Evolutionary conservation across 345 rosid species (phyloP), one percentile per base, ranked within the genome.

Genomic region (Gossypium herbaceum): DNA sequence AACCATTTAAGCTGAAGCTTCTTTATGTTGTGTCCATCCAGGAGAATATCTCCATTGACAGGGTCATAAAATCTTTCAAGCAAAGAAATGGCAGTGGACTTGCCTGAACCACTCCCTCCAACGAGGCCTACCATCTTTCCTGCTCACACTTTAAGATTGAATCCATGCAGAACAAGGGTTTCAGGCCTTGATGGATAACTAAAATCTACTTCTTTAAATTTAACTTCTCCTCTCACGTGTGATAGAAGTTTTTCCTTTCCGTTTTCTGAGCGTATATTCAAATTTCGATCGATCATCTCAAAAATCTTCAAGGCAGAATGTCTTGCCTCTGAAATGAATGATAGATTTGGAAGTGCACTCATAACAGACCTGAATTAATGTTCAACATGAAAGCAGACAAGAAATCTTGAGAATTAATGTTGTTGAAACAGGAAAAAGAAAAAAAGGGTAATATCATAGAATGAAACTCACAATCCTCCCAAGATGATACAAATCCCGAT

Each of bases 1-100:
- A 84, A 74, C 91, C 93, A 87, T 66, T 77, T 83, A 11, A 84
- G 82, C 74, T 83, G 81, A 57, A 87, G 89, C 45, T 56, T 77
- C 57, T 73, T 82, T 73, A 85, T 78, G 22, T 79, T 74, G 72
- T 24, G 45, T 39, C 91, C 86, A 66, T 87, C 91, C 29, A 86
- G 81, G 17, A 80, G 54, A 72, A 89, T 81, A 43, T 72, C 63
- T 15, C 91, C 89, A 6, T 41, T 55, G 16, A 24, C 44, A 51
- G 89, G 83, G 52, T 87, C 88, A 74, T 89, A 86, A 69, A 87
- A 89, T 64, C 89, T 83, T 73, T 89, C 86, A 0, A 86, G 83
- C 83, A 89, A 79, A 50, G 87, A 78, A 41, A 89, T 79, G 22
- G 85, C 54, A 1, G 91, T 86, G 44, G 93, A 89, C 78, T 89